Evolutionary conservation across 139 green algal species (phyloP).

Genomic region (Prasinococcaceae sp.): DNA sequence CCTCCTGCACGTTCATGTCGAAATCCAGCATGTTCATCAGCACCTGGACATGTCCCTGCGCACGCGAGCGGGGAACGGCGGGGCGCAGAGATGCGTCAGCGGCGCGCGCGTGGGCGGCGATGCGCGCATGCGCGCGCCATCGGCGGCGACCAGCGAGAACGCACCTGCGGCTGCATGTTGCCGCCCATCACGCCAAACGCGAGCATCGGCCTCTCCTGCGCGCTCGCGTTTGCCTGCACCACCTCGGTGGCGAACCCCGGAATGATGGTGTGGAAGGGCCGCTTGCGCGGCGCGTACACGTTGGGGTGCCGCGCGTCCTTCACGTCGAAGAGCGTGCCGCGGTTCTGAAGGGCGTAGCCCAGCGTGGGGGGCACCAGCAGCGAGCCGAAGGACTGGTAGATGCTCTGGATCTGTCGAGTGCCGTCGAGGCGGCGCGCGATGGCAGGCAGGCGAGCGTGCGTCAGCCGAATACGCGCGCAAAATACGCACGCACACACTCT

Average conservation of each 20-base stretch:
- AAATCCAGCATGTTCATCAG: constrained; percentile 48
- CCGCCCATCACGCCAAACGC: constrained; percentile 29
- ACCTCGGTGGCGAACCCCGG: constrained; percentile 16
- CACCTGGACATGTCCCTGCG: constrained; percentile 25
- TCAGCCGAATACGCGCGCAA: too few relatives aligned
- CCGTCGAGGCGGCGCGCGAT: too few relatives aligned
- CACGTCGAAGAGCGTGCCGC: constrained; percentile 18
- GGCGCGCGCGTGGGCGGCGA: too few relatives aligned
- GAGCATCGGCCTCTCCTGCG: not conserved
- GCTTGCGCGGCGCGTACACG: constrained; percentile 14
- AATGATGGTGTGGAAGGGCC: constrained; percentile 26
- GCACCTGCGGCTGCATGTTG: constrained; percentile 59
- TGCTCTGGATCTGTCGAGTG: too few relatives aligned
- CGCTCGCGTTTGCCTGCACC: too few relatives aligned
- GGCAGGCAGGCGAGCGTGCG: too few relatives aligned
- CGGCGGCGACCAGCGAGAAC: not conserved
- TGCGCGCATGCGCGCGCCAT: not conserved
- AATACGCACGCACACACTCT: too few relatives aligned
- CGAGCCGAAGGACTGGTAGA: too few relatives aligned
- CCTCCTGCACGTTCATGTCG: constrained; percentile 32
- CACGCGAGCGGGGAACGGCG: too few relatives aligned
- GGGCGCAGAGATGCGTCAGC: too few relatives aligned
- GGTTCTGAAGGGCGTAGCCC: too few relatives aligned
- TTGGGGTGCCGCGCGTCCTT: constrained; percentile 12
- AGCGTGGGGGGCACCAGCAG: too few relatives aligned